phyloP scores from a whole-genome alignment of 805 yeast species.

The Candida dajiaensis region DNA sequence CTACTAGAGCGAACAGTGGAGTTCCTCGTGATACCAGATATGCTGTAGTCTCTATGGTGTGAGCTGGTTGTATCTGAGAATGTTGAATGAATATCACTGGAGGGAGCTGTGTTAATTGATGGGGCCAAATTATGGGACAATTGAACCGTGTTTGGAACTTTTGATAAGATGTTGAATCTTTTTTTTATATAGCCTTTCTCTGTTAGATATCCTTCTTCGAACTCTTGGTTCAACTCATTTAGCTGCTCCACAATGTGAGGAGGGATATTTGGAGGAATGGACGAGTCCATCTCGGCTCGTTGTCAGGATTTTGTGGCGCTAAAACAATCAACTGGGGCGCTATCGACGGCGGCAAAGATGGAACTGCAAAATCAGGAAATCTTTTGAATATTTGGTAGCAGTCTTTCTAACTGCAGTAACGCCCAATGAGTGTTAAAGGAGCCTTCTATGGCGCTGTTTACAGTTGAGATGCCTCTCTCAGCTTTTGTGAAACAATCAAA shows the following conservation, averaged over 20 bases:
- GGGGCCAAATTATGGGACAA: slow-evolving; percentile 1
- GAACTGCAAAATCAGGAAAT: not conserved
- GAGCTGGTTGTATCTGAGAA: slow-evolving; percentile 6
- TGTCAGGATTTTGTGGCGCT: too few relatives aligned
- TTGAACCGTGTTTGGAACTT: slow-evolving; percentile 5
- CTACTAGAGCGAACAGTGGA: slow-evolving; percentile 27
- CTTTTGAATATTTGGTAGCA: not conserved
- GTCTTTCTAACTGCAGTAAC: not conserved
- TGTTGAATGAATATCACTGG: slow-evolving; percentile 1
- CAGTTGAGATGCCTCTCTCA: not conserved
- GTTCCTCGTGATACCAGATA: slow-evolving; percentile 20
- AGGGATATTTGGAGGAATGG: slow-evolving; percentile 21
- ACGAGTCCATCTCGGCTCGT: slow-evolving; percentile 18
- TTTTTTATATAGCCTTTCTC: slow-evolving; percentile 66
- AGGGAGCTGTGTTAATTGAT: slow-evolving; percentile 1
- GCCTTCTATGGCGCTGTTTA: not conserved
- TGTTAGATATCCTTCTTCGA: slow-evolving; percentile 64
- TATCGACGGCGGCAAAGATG: not conserved
- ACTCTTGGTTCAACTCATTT: slow-evolving; percentile 41
- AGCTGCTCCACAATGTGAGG: slow-evolving; percentile 22
- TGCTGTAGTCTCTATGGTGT: slow-evolving; percentile 21
- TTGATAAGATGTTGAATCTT: slow-evolving; percentile 35
- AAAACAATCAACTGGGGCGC: too few relatives aligned
- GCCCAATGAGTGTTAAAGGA: not conserved
- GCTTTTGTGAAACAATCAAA: not conserved